Conservation (phyloP, 1,139 yeast species). For the Protomyces pachydermus region DNA sequence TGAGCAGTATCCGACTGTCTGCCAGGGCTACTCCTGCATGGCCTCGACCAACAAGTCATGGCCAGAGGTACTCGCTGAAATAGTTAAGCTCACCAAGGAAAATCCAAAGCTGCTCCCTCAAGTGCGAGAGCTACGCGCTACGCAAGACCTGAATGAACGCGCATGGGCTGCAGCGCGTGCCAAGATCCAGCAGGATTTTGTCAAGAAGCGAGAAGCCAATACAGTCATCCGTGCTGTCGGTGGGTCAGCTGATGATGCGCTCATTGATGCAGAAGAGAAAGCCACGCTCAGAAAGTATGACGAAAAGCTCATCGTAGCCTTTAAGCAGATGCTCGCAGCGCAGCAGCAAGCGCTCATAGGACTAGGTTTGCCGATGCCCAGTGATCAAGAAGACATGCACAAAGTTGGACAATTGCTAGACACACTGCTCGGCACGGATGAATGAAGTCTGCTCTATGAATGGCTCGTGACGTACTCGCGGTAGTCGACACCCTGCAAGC, state of each 20-base stretch:
- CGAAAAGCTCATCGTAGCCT: neutral
- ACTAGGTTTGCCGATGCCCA: neutral
- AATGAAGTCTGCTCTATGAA: neutral
- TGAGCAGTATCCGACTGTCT: no score
- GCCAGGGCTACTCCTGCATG: neutral
- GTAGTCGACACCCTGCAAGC: conserved; percentile 2
- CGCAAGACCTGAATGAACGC: neutral
- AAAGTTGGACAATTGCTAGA: neutral
- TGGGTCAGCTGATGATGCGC: neutral
- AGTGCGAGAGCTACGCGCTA: neutral
- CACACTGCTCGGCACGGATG: neutral
- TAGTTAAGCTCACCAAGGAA: neutral
- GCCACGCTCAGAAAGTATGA: neutral
- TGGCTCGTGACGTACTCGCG: neutral
- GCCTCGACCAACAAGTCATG: neutral
- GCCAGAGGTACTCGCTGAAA: neutral
- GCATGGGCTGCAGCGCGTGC: neutral
- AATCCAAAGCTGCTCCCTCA: neutral
- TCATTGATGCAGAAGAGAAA: neutral
- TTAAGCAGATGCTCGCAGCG: neutral
- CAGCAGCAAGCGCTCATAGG: neutral
- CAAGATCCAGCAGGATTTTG: neutral
- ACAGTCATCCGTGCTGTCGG: neutral
- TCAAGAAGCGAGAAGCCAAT: neutral
- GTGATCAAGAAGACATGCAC: neutral